A percentile compares a stretch with the other conserved stretches of the same genome.
phyloP scores from a whole-genome alignment of 2,329 filamentous ascomycete genomes.

The Pyrenophora tritici-repentis region DNA sequence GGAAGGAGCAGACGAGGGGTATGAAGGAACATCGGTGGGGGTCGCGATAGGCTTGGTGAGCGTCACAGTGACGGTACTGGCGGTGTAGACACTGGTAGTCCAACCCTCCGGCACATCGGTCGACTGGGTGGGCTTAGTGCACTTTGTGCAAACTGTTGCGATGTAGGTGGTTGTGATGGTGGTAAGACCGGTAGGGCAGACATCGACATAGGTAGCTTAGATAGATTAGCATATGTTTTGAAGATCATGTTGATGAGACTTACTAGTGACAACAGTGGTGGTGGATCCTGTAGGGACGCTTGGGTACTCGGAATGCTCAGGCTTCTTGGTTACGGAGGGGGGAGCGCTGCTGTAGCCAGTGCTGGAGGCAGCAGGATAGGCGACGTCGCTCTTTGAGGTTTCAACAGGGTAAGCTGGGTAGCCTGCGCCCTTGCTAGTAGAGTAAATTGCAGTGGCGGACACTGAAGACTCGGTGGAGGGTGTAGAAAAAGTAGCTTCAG shows the following conservation, averaged over 20 bases:
- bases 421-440: conserved; percentile 4
- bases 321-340: conserved; percentile 23
- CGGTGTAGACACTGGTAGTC: conserved; percentile 41
- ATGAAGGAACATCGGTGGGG: conserved; percentile 22
- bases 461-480: conserved; percentile 1
- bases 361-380: conserved; percentile 11
- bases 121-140: conserved; percentile 24
- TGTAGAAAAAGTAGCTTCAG: conserved; percentile 18
- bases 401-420: conserved; percentile 5
- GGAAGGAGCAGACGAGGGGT: conserved; percentile 14
- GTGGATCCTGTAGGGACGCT: conserved; percentile 16
- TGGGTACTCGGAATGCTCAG: conserved; percentile 16
- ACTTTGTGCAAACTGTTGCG: conserved; percentile 33
- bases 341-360: conserved; percentile 12
- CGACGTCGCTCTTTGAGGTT: conserved; percentile 7
- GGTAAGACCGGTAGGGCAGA: conserved; percentile 44
- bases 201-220: conserved; percentile 39
- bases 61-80: conserved; percentile 37
- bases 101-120: conserved; percentile 35
- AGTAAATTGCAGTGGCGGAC: conserved; percentile 4
- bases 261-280: conserved; percentile 29
- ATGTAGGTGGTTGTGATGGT: conserved; percentile 40
- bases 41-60: conserved; percentile 38
- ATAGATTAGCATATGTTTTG: neutral
- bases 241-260: conserved; percentile 2